phyloP scores from a whole-genome alignment of 2,329 filamentous ascomycete species.

The Diplodia sapinea region DNA sequence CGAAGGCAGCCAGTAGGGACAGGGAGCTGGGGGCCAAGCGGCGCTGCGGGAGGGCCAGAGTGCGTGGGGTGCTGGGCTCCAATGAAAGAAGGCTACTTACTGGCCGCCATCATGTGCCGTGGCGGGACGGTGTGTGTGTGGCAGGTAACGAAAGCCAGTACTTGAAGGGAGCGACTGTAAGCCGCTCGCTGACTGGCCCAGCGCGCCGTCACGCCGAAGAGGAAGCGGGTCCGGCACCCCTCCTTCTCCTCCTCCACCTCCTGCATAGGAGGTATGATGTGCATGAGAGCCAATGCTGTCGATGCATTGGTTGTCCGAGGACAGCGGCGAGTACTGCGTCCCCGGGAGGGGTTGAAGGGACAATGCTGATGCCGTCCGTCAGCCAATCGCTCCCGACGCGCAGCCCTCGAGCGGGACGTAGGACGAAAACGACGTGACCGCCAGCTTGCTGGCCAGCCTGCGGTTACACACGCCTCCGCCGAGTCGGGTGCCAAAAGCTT shows the following conservation, averaged over 20 bases:
- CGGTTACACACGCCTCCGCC: slow-evolving; percentile 46
- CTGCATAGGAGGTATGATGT: slow-evolving; percentile 52
- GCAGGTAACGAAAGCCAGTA: slow-evolving; percentile 59
- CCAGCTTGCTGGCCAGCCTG: slow-evolving; percentile 40
- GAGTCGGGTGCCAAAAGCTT: slow-evolving; percentile 40
- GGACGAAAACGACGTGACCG: slow-evolving; percentile 43
- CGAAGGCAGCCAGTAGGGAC: slow-evolving; percentile 28
- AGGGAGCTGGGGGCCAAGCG: slow-evolving; percentile 38
- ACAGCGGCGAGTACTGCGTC: slow-evolving; percentile 47
- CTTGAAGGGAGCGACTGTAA: slow-evolving; percentile 54
- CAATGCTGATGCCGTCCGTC: slow-evolving; percentile 50
- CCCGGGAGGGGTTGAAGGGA: slow-evolving; percentile 50
- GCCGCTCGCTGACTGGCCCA: slow-evolving; percentile 54
- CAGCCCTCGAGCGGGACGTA: slow-evolving; percentile 41
- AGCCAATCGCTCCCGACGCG: slow-evolving; percentile 47
- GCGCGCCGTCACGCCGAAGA: slow-evolving; percentile 57
- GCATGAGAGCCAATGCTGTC: slow-evolving; percentile 54
- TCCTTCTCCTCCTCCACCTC: slow-evolving; percentile 39
- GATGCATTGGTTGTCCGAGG: slow-evolving; percentile 54
- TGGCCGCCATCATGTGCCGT: slow-evolving; percentile 55
- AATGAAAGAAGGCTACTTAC: slow-evolving; percentile 58
- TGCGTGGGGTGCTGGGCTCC: slow-evolving; percentile 35
- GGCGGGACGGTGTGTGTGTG: slow-evolving; percentile 53
- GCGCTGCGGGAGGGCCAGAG: slow-evolving; percentile 37
- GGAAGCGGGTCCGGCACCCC: slow-evolving; percentile 55